phyloP scores from a whole-genome alignment of 163 green algal genomes.

The Coccomyxa subellipsoidea region DNA sequence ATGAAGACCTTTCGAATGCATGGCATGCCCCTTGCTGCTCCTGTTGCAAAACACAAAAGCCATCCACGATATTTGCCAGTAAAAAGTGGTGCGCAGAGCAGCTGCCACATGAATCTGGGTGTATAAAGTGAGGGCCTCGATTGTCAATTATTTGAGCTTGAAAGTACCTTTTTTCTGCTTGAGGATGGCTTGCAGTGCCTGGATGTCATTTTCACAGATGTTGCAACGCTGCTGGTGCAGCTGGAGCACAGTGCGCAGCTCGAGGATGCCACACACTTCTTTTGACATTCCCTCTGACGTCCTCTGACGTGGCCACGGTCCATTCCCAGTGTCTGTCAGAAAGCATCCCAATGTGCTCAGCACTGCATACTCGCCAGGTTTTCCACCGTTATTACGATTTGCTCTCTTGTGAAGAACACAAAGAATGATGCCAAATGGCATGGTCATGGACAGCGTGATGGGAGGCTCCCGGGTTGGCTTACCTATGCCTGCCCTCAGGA shows the following conservation, averaged over 20 bases:
- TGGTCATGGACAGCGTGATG: too few species aligned
- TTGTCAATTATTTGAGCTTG: neutral
- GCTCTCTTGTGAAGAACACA: too few species aligned
- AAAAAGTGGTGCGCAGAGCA: too few species aligned
- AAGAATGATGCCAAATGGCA: too few species aligned
- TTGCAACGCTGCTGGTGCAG: neutral
- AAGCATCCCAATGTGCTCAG: neutral
- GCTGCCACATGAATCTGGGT: too few species aligned
- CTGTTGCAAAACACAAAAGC: neutral
- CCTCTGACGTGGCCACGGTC: neutral
- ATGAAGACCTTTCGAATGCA: neutral
- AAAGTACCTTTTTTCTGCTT: neutral
- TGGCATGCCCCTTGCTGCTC: neutral
- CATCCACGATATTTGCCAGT: too few species aligned
- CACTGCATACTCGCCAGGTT: neutral
- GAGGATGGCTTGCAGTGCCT: neutral
- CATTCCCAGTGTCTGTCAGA: neutral
- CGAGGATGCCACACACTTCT: neutral
- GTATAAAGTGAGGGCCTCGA: too few species aligned
- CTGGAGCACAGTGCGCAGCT: neutral
- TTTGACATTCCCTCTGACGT: neutral
- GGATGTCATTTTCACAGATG: neutral
- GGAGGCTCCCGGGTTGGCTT: too few species aligned
- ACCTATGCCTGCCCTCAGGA: neutral
- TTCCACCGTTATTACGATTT: too few species aligned